Conservation (phyloP, 768 basidiomycete species). For the Cystofilobasidium bisporidii region DNA sequence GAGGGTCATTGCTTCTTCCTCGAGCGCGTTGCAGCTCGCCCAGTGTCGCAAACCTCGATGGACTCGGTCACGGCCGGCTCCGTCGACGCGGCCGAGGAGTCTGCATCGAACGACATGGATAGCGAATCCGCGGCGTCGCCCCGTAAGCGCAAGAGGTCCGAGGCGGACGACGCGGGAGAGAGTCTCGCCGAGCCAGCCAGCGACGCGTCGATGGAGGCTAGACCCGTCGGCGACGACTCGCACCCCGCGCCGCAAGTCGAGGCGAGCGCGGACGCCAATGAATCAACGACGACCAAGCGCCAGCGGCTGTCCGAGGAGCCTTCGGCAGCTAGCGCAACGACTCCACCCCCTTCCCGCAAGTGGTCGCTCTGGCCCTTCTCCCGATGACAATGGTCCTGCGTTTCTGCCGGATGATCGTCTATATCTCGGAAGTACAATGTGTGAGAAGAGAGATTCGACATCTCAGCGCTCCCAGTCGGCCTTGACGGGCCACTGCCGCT, state of each 20-base stretch:
- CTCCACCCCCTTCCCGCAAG: not conserved
- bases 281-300: not conserved
- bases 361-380: slow-evolving; percentile 9
- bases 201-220: no score
- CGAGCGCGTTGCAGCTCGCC: not conserved
- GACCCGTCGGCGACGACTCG: no score
- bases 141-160: no score
- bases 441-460: no score
- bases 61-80: not conserved
- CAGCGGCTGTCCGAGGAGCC: not conserved
- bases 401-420: not conserved
- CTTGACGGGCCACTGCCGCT: not conserved
- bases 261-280: no score
- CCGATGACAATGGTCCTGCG: not conserved
- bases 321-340: not conserved
- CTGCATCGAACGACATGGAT: no score
- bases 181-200: no score
- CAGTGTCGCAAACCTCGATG: not conserved
- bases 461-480: not conserved
- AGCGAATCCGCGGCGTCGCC: not conserved
- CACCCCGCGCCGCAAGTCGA: no score
- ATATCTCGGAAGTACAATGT: no score
- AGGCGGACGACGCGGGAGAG: no score
- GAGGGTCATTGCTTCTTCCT: slow-evolving; percentile 3
- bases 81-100: not conserved